phyloP scores from a whole-genome alignment of 345 rosid species.

The Populus davidiana region DNA sequence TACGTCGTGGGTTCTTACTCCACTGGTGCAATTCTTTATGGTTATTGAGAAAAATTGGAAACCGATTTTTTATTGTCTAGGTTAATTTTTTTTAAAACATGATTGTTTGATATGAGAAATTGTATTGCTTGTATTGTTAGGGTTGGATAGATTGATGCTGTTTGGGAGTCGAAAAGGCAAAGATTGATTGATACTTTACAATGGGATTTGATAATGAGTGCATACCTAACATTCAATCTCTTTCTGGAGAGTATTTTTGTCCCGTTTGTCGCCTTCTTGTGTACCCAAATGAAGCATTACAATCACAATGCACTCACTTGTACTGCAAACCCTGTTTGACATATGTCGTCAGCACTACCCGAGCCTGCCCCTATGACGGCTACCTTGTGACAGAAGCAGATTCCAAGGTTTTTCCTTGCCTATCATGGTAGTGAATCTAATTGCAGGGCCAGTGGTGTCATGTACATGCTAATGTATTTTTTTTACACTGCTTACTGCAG shows the following conservation, averaged over 20 bases:
- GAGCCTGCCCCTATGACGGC: constrained; percentile 79
- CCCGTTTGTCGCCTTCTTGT: constrained; percentile 73
- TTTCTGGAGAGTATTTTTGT: constrained; percentile 76
- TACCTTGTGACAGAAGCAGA: constrained; percentile 75
- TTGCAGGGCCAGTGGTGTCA: neutral
- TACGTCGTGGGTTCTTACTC: neutral
- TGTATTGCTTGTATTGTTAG: neutral
- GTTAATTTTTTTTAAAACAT: neutral
- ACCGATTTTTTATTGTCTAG: too few species aligned
- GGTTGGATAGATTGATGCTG: neutral
- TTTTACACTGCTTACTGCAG: constrained; percentile 37
- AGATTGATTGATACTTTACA: neutral
- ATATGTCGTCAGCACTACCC: constrained; percentile 56
- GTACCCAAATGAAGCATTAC: constrained; percentile 79
- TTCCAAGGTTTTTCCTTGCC: constrained; percentile 53
- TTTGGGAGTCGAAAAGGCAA: neutral
- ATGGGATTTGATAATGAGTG: constrained; percentile 88
- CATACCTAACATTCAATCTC: constrained; percentile 60
- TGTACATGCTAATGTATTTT: constrained; percentile 11
- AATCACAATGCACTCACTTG: constrained; percentile 76
- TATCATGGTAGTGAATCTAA: neutral
- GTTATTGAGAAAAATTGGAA: too few species aligned
- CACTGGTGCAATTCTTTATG: neutral
- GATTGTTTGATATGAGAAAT: neutral
- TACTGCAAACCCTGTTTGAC: constrained; percentile 75